Evolutionary conservation across 257 asterid genomes (phyloP).

Genomic region (Cinchona pubescens): DNA sequence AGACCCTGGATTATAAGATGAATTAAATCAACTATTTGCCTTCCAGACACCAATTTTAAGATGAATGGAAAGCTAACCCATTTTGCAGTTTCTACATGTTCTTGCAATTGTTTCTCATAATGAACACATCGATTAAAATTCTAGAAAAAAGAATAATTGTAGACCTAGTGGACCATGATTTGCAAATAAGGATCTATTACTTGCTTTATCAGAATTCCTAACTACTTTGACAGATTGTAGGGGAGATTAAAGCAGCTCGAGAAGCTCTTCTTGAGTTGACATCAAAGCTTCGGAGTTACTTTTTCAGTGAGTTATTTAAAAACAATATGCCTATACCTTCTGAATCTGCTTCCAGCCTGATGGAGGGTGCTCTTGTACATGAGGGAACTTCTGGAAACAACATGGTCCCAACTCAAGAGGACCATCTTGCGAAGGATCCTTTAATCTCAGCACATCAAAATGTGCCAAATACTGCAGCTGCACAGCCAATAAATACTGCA

Average conservation of each 20-base stretch:
- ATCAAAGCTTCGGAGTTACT: slow-evolving; percentile 31
- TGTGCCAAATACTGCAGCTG: slow-evolving; percentile 11
- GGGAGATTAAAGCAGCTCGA: slow-evolving; percentile 45
- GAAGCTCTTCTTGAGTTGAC: slow-evolving; percentile 49
- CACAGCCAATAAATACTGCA: slow-evolving; percentile 14
- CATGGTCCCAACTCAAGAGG: slow-evolving; percentile 25
- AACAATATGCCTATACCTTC: slow-evolving; percentile 23
- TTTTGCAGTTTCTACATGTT: no score
- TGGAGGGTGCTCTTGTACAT: slow-evolving; percentile 17
- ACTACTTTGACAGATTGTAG: slow-evolving; percentile 53
- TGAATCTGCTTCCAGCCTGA: slow-evolving; percentile 26
- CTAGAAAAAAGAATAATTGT: no score
- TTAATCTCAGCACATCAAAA: slow-evolving; percentile 22
- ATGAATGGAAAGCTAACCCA: background rate
- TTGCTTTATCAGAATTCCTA: background rate
- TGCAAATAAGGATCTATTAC: no score
- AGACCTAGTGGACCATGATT: no score
- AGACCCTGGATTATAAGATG: background rate
- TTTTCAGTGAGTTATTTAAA: slow-evolving; percentile 29
- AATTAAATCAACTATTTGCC: background rate
- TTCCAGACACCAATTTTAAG: background rate
- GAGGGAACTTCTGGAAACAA: slow-evolving; percentile 26
- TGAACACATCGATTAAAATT: no score
- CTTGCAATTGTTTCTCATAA: no score
- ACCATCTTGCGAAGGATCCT: slow-evolving; percentile 20